A percentile compares a stretch with the other conserved stretches of the same genome.
These are phyloP conservation scores for Ascoidea rubescens DNA, from an alignment of 805 yeast species.

Conservation along the genomic window DNA sequence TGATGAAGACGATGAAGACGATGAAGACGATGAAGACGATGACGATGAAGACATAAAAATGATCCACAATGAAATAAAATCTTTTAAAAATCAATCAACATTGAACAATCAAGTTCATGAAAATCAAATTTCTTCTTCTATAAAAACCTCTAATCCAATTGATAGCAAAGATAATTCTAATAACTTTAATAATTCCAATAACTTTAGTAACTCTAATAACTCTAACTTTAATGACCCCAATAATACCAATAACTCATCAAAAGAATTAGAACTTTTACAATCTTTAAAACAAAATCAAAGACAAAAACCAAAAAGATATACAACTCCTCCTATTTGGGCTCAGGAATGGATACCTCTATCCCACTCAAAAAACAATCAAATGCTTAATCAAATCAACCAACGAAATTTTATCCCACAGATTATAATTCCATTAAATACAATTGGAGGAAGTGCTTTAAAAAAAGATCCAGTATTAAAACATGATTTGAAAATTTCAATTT, in stretches of 20 bases:
- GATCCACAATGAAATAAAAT: too few species aligned
- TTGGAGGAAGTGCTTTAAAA: constrained; percentile 2
- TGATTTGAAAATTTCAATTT: constrained; percentile 30
- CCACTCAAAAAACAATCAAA: constrained; percentile 18
- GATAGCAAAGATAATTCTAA: too few species aligned
- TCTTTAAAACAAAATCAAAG: constrained; percentile 8
- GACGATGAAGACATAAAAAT: too few species aligned
- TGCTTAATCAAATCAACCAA: background rate
- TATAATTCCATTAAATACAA: background rate
- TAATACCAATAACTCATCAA: background rate
- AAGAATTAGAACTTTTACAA: background rate
- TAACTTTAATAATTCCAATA: too few species aligned
- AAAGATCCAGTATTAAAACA: constrained; percentile 1
- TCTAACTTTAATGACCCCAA: background rate
- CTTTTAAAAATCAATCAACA: too few species aligned
- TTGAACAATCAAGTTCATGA: too few species aligned
- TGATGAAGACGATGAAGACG: too few species aligned
- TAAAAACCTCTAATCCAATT: background rate
- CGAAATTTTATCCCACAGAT: background rate
- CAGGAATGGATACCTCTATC: constrained; percentile 40
- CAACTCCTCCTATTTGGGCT: constrained; percentile 61
- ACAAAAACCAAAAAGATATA: constrained; percentile 10
- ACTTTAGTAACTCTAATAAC: too few species aligned
- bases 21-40: too few species aligned
- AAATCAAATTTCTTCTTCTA: too few species aligned